Evolutionary conservation across 1,284 basidiomycete species (phyloP).

Genomic region (Rhodotorula sp.): DNA sequence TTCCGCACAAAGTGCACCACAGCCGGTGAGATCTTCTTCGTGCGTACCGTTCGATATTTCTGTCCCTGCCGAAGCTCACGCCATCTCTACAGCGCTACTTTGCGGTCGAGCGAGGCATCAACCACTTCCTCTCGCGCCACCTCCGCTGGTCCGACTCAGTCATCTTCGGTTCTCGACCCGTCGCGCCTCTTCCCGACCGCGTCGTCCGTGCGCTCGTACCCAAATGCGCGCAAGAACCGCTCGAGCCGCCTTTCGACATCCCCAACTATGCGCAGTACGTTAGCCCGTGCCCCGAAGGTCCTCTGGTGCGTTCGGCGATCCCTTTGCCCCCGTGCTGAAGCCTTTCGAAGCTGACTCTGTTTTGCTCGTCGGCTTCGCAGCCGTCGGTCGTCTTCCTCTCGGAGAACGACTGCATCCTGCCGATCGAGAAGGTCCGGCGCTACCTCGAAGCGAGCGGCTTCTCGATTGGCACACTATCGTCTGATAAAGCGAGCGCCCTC

Average conservation of each 20-base stretch:
- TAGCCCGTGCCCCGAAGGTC: constrained; percentile 14
- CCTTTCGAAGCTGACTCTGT: no score
- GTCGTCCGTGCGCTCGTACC: constrained; percentile 23
- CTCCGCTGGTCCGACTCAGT: constrained; percentile 33
- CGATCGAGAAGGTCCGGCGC: constrained; percentile 11
- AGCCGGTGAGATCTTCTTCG: constrained; percentile 36
- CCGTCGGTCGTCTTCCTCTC: constrained; percentile 30
- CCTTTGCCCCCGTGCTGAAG: not conserved
- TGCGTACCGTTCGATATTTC: not conserved
- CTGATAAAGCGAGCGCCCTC: no score
- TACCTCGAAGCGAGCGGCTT: constrained; percentile 25
- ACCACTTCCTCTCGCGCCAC: constrained; percentile 33
- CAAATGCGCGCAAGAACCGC: constrained; percentile 1
- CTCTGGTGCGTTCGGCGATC: constrained; percentile 20
- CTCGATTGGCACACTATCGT: not conserved
- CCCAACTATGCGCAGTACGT: constrained; percentile 26
- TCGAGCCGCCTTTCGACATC: constrained; percentile 20
- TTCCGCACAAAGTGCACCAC: constrained; percentile 29
- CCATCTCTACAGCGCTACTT: constrained; percentile 28
- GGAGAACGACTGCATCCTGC: constrained; percentile 33
- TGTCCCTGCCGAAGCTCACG: not conserved
- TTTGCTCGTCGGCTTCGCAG: not conserved
- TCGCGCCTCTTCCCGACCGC: constrained; percentile 18
- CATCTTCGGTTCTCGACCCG: constrained; percentile 9
- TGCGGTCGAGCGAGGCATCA: constrained; percentile 35